These are phyloP conservation scores for Exophiala aquamarina DNA, from an alignment of 2,329 filamentous ascomycete species.

Conservation along the genomic window DNA sequence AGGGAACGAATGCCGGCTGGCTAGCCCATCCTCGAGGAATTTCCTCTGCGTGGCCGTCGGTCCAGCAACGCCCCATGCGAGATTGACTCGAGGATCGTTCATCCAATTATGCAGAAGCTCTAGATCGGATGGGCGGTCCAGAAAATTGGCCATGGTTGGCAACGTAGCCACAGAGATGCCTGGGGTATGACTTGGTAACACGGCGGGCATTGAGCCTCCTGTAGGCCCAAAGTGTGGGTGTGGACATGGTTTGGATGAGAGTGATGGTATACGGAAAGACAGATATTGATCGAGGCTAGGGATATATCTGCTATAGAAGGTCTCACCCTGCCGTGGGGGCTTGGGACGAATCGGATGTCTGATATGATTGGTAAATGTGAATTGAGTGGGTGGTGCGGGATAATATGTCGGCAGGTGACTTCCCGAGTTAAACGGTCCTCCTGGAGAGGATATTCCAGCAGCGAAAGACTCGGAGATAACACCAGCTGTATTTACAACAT, in stretches of 20 bases:
- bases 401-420: conserved; percentile 91
- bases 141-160: conserved; percentile 41
- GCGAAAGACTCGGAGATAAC: conserved; percentile 19
- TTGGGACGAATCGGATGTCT: conserved; percentile 86
- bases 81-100: conserved; percentile 76
- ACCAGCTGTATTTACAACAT: conserved; percentile 8
- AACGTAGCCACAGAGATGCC: conserved; percentile 30
- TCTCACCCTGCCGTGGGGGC: conserved; percentile 83
- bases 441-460: conserved; percentile 31
- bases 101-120: conserved; percentile 84
- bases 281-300: conserved; percentile 81
- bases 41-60: conserved; percentile 58
- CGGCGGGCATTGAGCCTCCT: conserved; percentile 32
- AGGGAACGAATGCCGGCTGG: conserved; percentile 76
- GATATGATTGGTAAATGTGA: conserved; percentile 72
- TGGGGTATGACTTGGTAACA: conserved; percentile 24
- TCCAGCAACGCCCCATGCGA: conserved; percentile 76
- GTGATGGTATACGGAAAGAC: conserved; percentile 80
- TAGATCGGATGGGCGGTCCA: conserved; percentile 55
- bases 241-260: conserved; percentile 56
- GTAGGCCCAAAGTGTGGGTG: conserved; percentile 66
- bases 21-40: conserved; percentile 68
- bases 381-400: conserved; percentile 78
- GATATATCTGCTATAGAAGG: conserved; percentile 86
- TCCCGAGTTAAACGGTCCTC: conserved; percentile 74